Base-by-base conservation (phyloP, 1,139 yeast species). In the Eremothecium sinecaudum region DNA sequence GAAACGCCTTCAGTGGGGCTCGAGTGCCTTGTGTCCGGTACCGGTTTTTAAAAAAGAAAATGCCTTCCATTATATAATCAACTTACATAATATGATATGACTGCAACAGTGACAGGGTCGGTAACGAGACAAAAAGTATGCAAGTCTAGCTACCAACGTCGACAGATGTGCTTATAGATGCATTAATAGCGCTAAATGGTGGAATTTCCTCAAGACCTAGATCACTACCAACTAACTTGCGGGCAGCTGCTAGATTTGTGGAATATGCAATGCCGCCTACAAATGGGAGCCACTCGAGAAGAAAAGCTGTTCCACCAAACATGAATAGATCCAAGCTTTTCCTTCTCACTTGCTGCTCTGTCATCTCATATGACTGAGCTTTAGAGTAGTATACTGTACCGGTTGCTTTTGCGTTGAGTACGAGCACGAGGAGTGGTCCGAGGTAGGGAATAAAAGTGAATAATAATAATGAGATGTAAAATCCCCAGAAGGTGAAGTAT, bases 231-330 rank as follows among this genome's bases (percentile, higher is more conserved):
- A 27, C 30, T 21, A 27, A 16, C 13, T 18, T 16, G 21, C 30
- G 30, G 10, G 30, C 30, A 5, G 30, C 30, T 3, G 21, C 30
- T 16, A 27, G 30, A n/a, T n/a, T 16, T 16, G 30, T 27, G 30
- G 21, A 16, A 7, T 27, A 27, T n/a, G 30, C 14, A 17, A 27
- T 27, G 4, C 30, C 30, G 19, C 30, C 30, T n/a, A 27, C 14
- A 10, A 27, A 5, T 11, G 30, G 30, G 21, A 27, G 11, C 21
- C 19, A 27, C 21, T 27, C 30, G n/a, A 27, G 11, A 11, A 17
- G 15, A 5, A 14, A n/a, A n/a, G 21, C 30, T 3, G 30, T 27
- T 9, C 30, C n/a, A 14, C 30, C 30, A 14, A 27, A 27, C 30
- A 27, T 27, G 30, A 27, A 27, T 11, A 27, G 21, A 12, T 27